A percentile compares a stretch with the other conserved stretches of the same genome.
Evolutionary conservation across 352 stramenopile species (phyloP).

Genomic region (Globisporangium middletonii): DNA sequence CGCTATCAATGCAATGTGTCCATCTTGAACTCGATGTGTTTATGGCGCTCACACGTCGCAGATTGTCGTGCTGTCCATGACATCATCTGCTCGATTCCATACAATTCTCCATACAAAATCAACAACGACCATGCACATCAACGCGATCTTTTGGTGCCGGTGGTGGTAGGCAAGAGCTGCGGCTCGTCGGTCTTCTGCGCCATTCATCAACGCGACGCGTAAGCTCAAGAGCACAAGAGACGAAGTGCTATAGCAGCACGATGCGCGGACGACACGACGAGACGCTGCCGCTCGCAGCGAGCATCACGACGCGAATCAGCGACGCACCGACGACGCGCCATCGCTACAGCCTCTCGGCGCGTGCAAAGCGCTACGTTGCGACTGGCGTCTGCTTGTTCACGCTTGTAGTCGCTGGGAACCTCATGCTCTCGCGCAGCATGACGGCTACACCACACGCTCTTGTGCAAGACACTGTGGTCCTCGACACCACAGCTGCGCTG

Average conservation of each 20-base stretch:
- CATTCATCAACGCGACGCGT: neutral
- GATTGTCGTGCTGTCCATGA: neutral
- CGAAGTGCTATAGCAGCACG: conserved; percentile 6
- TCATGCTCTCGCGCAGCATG: conserved; percentile 14
- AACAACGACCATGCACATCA: no score
- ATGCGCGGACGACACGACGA: conserved; percentile 21
- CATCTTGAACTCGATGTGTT: neutral
- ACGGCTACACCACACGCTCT: neutral
- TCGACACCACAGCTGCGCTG: neutral
- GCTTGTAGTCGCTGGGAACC: conserved; percentile 11
- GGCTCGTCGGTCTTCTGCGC: neutral
- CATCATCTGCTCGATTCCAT: neutral
- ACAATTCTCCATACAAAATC: neutral
- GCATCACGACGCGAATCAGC: conserved; percentile 11
- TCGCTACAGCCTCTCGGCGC: conserved; percentile 14
- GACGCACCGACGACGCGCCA: neutral
- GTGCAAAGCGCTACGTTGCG: conserved; percentile 10
- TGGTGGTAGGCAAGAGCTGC: neutral
- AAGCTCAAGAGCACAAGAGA: neutral
- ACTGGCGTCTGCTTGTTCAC: conserved; percentile 12
- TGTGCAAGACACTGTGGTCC: neutral
- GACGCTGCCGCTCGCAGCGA: conserved; percentile 26
- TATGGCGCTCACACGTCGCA: conserved; percentile 6
- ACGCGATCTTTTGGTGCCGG: neutral
- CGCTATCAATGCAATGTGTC: neutral